Evolutionary conservation across 352 stramenopile genomes (phyloP).

Genomic region (Blastocystis sp.): DNA sequence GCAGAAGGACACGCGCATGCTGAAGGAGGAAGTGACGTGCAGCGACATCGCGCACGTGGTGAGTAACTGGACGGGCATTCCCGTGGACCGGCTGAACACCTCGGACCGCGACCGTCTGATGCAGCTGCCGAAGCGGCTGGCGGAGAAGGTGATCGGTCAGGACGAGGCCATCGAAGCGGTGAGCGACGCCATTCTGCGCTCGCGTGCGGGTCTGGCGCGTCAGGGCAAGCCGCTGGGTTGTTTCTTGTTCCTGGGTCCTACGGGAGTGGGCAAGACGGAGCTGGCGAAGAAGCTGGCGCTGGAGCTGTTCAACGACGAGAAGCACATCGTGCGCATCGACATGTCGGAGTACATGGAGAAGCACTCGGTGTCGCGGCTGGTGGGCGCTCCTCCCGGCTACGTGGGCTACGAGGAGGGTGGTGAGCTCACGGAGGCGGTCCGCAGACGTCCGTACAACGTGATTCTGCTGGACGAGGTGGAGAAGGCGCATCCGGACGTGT

Average conservation of each 20-base stretch:
- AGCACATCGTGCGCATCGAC: conserved; percentile 85
- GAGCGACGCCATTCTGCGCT: conserved; percentile 77
- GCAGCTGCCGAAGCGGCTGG: conserved; percentile 71
- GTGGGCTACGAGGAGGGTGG: conserved; percentile 84
- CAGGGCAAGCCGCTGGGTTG: conserved; percentile 77
- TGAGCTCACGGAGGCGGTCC: conserved; percentile 86
- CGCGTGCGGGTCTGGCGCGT: conserved; percentile 75
- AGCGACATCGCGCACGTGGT: conserved; percentile 79
- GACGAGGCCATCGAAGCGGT: conserved; percentile 79
- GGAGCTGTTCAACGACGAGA: conserved; percentile 85
- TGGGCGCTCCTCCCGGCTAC: conserved; percentile 86
- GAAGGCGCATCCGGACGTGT: conserved; percentile 86
- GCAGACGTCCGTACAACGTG: conserved; percentile 83
- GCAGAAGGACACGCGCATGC: conserved; percentile 55
- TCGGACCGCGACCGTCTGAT: conserved; percentile 72
- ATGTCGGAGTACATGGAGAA: conserved; percentile 96
- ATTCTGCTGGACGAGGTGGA: conserved; percentile 93
- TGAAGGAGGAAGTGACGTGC: conserved; percentile 73
- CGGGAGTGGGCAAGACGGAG: conserved; percentile 85
- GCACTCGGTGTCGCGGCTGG: conserved; percentile 78
- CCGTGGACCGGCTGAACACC: conserved; percentile 70
- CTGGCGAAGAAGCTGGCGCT: conserved; percentile 82
- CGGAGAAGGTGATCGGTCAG: conserved; percentile 82
- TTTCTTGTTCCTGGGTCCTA: conserved; percentile 89
- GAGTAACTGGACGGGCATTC: conserved; percentile 76